phyloP scores from a whole-genome alignment of 768 basidiomycete species.

The Scleroderma bovista region DNA sequence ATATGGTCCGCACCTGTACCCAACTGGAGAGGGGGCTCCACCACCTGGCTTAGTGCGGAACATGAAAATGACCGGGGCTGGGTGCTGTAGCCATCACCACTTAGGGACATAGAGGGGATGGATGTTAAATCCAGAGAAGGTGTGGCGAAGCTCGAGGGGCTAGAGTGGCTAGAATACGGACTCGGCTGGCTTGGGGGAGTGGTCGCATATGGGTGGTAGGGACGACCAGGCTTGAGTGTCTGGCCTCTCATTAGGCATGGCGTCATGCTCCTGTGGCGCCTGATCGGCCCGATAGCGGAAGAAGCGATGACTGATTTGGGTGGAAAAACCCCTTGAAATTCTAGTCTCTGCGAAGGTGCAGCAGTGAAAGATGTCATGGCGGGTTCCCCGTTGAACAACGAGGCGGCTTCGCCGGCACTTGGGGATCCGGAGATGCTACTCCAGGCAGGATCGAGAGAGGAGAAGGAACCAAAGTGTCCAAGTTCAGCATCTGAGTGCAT shows the following conservation, averaged over 20 bases:
- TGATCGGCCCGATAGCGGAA: slow-evolving; percentile 50
- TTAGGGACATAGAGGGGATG: slow-evolving; percentile 14
- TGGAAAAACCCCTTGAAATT: slow-evolving; percentile 47
- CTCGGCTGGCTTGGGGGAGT: slow-evolving; percentile 22
- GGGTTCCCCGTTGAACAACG: slow-evolving; percentile 34
- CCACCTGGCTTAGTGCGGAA: slow-evolving; percentile 3
- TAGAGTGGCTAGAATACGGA: slow-evolving; percentile 25
- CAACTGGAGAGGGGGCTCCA: neutral
- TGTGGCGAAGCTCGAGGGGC: slow-evolving; percentile 21
- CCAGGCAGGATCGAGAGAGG: slow-evolving; percentile 22
- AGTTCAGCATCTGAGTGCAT: slow-evolving; percentile 14
- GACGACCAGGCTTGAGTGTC: slow-evolving; percentile 40
- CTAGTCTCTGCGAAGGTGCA: slow-evolving; percentile 63
- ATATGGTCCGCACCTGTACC: slow-evolving; percentile 15
- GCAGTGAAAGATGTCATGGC: slow-evolving; percentile 40
- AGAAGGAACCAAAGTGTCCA: slow-evolving; percentile 16
- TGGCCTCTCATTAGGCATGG: slow-evolving; percentile 52
- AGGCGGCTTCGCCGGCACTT: slow-evolving; percentile 16
- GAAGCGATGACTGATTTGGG: slow-evolving; percentile 20
- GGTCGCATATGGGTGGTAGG: slow-evolving; percentile 51
- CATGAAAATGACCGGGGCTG: slow-evolving; percentile 20
- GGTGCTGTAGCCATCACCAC: slow-evolving; percentile 7
- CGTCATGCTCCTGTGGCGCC: slow-evolving; percentile 74
- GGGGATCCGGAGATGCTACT: slow-evolving; percentile 12
- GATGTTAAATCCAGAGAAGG: slow-evolving; percentile 26